Evolutionary conservation across 2,329 filamentous ascomycete genomes (phyloP), one percentile per base, ranked within the genome.

Genomic region (Penicillium expansum): DNA sequence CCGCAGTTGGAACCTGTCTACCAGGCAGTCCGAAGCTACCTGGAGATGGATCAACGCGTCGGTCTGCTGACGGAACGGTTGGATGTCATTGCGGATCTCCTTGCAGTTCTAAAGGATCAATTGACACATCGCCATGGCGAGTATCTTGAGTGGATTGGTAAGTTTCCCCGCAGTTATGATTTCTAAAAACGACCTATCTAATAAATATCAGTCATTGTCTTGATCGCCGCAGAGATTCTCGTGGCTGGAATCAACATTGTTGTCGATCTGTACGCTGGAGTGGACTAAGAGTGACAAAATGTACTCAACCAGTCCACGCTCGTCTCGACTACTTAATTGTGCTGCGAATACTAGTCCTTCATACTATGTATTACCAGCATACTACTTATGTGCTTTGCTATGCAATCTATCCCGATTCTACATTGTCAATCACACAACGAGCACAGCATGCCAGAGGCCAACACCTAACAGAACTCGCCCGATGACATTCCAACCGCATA

Each of bases 21-120:
- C 73, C 90, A 95, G 74, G 94, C 94, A 53, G 94, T 97, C 42
- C 83, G 94, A 56, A 94, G 89, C 71, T 99, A 99, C 73, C 81
- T 99, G 20, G 94, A 99, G 79, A 97, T 99, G 90, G 94, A 97
- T 74, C 94, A 97, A 79, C 82, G 94, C 55, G 93, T 97, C 13
- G 86, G 87, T 24, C 80, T 99, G 38, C 78, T 99, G 69, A 97
- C 91, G 11, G 93, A 97, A 73, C 82, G 94, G 54, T 77, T 99
- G 64, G 89, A 92, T 62, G 94, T 99, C 52, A 96, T 97, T 79
- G 91, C 90, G 22, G 94, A 97, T 78, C 75, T 97, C 71, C 77
- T 99, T 59, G 91, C 92, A 4, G 93, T 97, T 57, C 78, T 99
- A 52, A 97, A 97, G 76, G 94, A 97, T 74, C 92, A 97, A 78